Evolutionary conservation across 2,329 filamentous ascomycete genomes (phyloP).

Genomic region (Colletotrichum sidae): DNA sequence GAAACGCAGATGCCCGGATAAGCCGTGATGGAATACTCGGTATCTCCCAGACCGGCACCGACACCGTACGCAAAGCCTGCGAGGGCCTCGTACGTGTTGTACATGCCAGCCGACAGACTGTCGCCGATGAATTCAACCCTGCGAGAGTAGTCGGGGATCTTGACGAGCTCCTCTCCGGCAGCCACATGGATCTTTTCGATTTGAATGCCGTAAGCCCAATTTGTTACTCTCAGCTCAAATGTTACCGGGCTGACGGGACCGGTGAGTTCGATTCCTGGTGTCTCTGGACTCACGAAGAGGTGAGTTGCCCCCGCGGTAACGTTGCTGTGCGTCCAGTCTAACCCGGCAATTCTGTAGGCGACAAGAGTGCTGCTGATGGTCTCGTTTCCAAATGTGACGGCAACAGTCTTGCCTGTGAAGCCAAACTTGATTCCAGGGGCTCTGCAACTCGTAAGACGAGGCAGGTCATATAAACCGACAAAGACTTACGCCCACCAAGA

Average conservation of each 20-base stretch:
- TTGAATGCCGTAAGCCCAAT: constrained; percentile 71
- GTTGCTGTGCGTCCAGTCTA: constrained; percentile 72
- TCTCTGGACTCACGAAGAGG: constrained; percentile 61
- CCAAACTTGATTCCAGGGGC: constrained; percentile 66
- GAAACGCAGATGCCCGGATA: constrained; percentile 69
- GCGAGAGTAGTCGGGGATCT: constrained; percentile 49
- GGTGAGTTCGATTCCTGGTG: constrained; percentile 56
- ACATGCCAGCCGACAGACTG: constrained; percentile 66
- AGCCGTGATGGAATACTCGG: constrained; percentile 68
- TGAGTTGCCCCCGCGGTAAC: constrained; percentile 67
- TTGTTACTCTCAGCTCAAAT: constrained; percentile 70
- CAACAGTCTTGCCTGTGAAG: constrained; percentile 65
- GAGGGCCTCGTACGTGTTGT: constrained; percentile 68
- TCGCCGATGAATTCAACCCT: constrained; percentile 58
- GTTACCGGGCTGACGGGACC: constrained; percentile 56
- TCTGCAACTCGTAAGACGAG: constrained; percentile 42
- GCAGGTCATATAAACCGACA: constrained; percentile 7
- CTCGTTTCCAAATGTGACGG: constrained; percentile 64
- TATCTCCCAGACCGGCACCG: constrained; percentile 66
- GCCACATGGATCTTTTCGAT: constrained; percentile 63
- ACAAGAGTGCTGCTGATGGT: constrained; percentile 63
- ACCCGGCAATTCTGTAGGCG: constrained; percentile 67
- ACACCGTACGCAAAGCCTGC: constrained; percentile 68
- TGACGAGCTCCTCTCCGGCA: constrained; percentile 56
- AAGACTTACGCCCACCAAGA: constrained; percentile 69